These are phyloP conservation scores for Tanozyma kutaoensis DNA, from an alignment of 805 yeast genomes.

Conservation along the genomic window DNA sequence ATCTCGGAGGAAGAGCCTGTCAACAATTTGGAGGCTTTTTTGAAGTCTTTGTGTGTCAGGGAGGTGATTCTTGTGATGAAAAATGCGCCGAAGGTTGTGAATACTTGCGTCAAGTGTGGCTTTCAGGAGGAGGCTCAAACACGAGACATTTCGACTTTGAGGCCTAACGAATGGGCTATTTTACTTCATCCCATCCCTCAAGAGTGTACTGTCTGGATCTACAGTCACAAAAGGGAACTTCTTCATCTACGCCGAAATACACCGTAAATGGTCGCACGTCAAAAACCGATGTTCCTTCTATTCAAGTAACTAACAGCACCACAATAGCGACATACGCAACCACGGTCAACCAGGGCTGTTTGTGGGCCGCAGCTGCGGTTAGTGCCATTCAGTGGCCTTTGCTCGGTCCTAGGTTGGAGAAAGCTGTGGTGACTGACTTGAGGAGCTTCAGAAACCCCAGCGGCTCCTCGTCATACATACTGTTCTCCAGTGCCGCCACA, in stretches of 20 bases:
- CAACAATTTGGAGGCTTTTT: conserved; percentile 11
- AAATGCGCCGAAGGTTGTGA: conserved; percentile 9
- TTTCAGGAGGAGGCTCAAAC: conserved; percentile 4
- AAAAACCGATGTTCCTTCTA: no score
- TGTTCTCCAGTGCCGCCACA: no score
- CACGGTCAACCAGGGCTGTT: background rate
- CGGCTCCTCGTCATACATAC: background rate
- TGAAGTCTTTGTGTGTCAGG: conserved; percentile 11
- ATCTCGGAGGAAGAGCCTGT: conserved; percentile 10
- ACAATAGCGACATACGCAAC: background rate
- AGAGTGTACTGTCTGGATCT: conserved; percentile 5
- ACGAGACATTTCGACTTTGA: conserved; percentile 3
- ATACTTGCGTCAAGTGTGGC: conserved; percentile 24
- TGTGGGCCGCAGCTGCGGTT: background rate
- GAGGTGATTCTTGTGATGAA: conserved; percentile 12
- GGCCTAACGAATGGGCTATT: conserved; percentile 7
- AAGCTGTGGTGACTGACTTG: background rate
- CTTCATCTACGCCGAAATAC: background rate
- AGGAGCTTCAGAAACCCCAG: background rate
- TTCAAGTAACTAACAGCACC: background rate
- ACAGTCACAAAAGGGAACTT: conserved; percentile 4
- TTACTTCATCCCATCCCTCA: conserved; percentile 7
- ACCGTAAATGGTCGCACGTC: background rate
- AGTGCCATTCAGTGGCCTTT: no score
- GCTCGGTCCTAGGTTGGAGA: no score